phyloP scores from a whole-genome alignment of 1,284 basidiomycete genomes.

The Melampsora americana region DNA sequence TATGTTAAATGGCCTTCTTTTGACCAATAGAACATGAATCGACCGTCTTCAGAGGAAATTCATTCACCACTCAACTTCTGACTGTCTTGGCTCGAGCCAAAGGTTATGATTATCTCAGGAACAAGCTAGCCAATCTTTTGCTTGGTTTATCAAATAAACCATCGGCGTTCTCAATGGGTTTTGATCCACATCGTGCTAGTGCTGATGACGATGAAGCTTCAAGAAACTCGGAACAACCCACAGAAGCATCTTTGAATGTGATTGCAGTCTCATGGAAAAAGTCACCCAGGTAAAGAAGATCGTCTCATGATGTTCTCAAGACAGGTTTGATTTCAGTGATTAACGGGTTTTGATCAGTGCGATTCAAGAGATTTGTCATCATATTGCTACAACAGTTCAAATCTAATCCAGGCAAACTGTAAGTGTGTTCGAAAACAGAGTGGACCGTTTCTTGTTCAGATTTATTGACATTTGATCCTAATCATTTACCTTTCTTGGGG shows the following conservation, averaged over 20 bases:
- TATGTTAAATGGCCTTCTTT: neutral
- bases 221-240: conserved; percentile 68
- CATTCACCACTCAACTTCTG: conserved; percentile 75
- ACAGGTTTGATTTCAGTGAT: conserved; percentile 1
- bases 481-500: too few species aligned
- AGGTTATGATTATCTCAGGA: conserved; percentile 80
- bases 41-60: conserved; percentile 77
- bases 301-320: neutral
- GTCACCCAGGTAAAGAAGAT: conserved; percentile 65
- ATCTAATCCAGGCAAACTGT: conserved; percentile 40
- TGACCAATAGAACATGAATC: conserved; percentile 66
- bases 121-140: conserved; percentile 71
- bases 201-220: conserved; percentile 43
- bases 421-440: neutral
- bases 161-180: conserved; percentile 69
- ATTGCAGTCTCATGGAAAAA: conserved; percentile 68
- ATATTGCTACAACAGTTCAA: conserved; percentile 76
- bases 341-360: conserved; percentile 60
- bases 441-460: neutral
- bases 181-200: conserved; percentile 62
- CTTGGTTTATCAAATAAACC: conserved; percentile 70
- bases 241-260: conserved; percentile 71
- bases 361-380: conserved; percentile 79
- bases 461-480: too few species aligned
- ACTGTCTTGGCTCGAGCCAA: conserved; percentile 79